A percentile compares a stretch with the other conserved stretches of the same genome.
Conservation (phyloP, 257 asterid genomes). For the Nicotiana knightiana region DNA sequence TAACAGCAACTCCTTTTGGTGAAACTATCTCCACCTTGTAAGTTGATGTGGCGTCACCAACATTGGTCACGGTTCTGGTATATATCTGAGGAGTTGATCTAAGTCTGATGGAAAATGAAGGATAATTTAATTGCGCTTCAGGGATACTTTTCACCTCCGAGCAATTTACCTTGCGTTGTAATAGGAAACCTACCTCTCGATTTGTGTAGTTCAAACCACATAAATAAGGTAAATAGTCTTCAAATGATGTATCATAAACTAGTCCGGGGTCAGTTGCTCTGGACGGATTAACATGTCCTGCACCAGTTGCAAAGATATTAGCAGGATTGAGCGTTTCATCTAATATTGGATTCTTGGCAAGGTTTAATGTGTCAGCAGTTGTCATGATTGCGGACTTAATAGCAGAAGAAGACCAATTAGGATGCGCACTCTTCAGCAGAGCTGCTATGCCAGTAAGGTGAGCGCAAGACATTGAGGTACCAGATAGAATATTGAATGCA, state of each 20-base stretch:
- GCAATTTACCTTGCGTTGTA: constrained; percentile 24
- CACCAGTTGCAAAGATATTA: constrained; percentile 25
- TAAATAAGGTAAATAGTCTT: neutral
- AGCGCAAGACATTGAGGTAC: constrained; percentile 52
- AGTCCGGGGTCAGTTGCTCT: constrained; percentile 44
- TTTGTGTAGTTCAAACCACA: constrained; percentile 38
- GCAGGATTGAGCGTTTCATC: constrained; percentile 32
- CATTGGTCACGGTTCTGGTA: constrained; percentile 37
- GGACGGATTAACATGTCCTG: constrained; percentile 49
- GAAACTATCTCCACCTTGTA: constrained; percentile 19
- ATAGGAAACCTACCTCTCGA: constrained; percentile 11
- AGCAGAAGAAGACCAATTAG: constrained; percentile 47
- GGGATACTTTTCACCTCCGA: constrained; percentile 12
- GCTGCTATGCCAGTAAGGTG: constrained; percentile 45
- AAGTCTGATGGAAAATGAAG: constrained; percentile 15
- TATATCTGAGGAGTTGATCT: constrained; percentile 22
- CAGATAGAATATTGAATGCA: constrained; percentile 38
- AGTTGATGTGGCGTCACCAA: constrained; percentile 27
- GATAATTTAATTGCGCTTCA: constrained; percentile 20
- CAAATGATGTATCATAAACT: constrained; percentile 35
- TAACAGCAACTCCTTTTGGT: constrained; percentile 21
- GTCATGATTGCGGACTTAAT: constrained; percentile 57
- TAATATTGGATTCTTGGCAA: constrained; percentile 17
- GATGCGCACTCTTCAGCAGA: constrained; percentile 35
- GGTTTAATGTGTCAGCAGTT: constrained; percentile 31